Evolutionary conservation across 2,329 filamentous ascomycete genomes (phyloP).

Genomic region (Cadophora sp.): DNA sequence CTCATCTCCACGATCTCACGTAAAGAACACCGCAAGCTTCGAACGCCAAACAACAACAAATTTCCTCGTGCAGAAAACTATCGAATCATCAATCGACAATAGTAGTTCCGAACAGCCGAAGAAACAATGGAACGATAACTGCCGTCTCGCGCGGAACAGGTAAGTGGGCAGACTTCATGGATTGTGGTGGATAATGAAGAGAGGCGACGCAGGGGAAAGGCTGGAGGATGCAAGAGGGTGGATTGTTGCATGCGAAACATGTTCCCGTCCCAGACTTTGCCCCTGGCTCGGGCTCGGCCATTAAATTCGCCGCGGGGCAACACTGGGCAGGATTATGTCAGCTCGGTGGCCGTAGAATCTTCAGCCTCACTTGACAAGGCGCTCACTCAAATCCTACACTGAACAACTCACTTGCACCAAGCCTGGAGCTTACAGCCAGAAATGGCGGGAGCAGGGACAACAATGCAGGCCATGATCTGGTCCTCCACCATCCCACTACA

Average conservation of each 20-base stretch:
- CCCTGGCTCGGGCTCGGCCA: not conserved
- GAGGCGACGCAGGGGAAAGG: not conserved
- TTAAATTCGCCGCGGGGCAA: too few species aligned
- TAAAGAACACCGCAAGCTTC: too few species aligned
- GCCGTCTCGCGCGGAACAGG: conserved; percentile 5
- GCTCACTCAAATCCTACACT: not conserved
- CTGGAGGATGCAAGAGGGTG: not conserved
- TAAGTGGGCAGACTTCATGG: not conserved
- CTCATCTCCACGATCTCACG: not conserved
- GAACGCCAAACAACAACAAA: not conserved
- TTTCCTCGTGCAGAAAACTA: conserved; percentile 1
- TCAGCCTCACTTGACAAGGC: conserved; percentile 10
- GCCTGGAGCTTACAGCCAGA: not conserved
- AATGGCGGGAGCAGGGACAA: not conserved
- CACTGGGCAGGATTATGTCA: not conserved
- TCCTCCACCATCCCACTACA: conserved; percentile 44
- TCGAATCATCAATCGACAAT: not conserved
- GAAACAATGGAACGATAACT: not conserved
- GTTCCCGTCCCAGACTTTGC: conserved; percentile 5
- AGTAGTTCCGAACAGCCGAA: not conserved
- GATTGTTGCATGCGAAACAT: not conserved
- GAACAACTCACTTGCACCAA: not conserved
- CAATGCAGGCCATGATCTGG: conserved; percentile 45
- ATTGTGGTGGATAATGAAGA: not conserved
- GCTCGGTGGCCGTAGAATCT: not conserved